phyloP scores from a whole-genome alignment of 306 rosid species.

The Trifolium dubium region DNA sequence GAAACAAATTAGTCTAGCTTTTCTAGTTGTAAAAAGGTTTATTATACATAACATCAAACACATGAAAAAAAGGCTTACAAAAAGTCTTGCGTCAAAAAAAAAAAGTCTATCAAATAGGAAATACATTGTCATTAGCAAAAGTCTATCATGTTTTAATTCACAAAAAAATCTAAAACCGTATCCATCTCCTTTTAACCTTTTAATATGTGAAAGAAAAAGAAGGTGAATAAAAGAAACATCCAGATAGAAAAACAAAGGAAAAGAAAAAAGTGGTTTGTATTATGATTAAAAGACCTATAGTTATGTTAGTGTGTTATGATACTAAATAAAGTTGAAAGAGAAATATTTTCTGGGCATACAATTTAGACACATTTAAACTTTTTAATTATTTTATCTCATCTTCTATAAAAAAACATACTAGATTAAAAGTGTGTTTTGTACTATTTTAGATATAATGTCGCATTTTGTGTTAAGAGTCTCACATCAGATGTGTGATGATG shows the following conservation, averaged over 20 bases:
- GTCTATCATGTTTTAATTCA: constrained; percentile 6
- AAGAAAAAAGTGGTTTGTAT: background rate
- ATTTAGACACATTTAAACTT: too few relatives aligned
- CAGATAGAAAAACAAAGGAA: constrained; percentile 6
- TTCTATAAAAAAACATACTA: too few relatives aligned
- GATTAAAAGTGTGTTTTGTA: too few relatives aligned
- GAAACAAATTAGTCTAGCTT: constrained; percentile 10
- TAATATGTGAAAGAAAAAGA: constrained; percentile 23
- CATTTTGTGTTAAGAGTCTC: too few relatives aligned
- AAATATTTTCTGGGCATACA: too few relatives aligned
- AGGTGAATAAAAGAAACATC: background rate
- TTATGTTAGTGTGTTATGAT: background rate
- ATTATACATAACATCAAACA: constrained; percentile 1
- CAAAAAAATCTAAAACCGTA: background rate
- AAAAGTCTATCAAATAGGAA: constrained; percentile 12
- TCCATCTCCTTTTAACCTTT: constrained; percentile 22
- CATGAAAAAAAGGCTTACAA: constrained; percentile 14
- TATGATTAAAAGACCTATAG: constrained; percentile 1
- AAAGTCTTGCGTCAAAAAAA: too few relatives aligned
- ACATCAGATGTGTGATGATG: too few relatives aligned
- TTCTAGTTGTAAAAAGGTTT: constrained; percentile 21
- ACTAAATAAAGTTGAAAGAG: constrained; percentile 4
- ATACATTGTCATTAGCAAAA: constrained; percentile 1
- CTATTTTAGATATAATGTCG: too few relatives aligned
- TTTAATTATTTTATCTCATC: too few relatives aligned